Base-by-base conservation (phyloP, 2,329 filamentous ascomycete species). In the Fusarium sp. region DNA sequence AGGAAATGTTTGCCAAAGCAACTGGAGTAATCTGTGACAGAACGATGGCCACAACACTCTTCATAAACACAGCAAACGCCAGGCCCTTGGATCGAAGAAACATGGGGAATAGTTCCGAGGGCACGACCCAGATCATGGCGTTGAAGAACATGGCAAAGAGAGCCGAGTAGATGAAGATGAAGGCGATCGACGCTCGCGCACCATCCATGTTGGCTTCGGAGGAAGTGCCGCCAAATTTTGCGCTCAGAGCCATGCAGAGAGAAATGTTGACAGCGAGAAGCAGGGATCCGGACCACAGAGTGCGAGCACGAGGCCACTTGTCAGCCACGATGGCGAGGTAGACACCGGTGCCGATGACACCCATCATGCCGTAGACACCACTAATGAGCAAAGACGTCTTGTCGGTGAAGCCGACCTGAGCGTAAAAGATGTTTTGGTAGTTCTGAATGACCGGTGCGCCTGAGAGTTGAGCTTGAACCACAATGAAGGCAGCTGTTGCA, bases 351-450 rank as follows among this genome's bases (percentile, higher is more conserved):
- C 80, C 80, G 4, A 80, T 66, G 13, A 82, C 61, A 0, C 76
- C 80, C 79, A 81, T 82, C 25, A 81, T 74, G 10, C 81, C 81
- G n/a, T 82, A 82, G 20, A 84, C 84, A 13, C 85, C 87, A 62
- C 85, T 85, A 29, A 87, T 87, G 18, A 88, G 80, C 5, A 88
- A 80, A 27, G 86, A 83, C 7, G 84, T 83, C 69, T 84, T 84
- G 76, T 86, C 86, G 65, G 86, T 84, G 25, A 87, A 85, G 71
- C 85, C 86, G 61, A 88, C 81, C 25, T 85, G 82, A 68, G 84
- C 82, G 56, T 84, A 82, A 38, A 82, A 71, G n/a, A 82, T 69
- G 4, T 68, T 75, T 52, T 82, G 80, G 66, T 79, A 82, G 68
- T 81, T 82, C 59, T 82, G 79, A 8, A 65, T 79, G n/a, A 57